These are phyloP conservation scores for Aspergillus hancockii DNA, from an alignment of 495 filamentous ascomycete genomes.

Conservation along the genomic window DNA sequence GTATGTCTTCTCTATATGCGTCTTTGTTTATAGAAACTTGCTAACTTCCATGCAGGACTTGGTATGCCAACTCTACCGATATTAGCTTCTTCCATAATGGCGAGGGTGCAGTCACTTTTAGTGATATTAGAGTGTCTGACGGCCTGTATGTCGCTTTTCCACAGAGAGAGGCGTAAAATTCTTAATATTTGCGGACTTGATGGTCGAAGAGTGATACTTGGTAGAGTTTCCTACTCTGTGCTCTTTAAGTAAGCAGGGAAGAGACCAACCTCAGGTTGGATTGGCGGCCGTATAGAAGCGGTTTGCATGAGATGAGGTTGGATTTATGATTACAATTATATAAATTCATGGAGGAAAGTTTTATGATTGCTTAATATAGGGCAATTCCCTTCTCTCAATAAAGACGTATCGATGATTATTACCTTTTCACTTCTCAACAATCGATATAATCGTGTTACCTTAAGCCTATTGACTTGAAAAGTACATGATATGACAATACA, in stretches of 20 bases:
- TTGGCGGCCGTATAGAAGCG: too few relatives aligned
- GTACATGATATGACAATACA: too few relatives aligned
- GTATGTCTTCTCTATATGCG: conserved; percentile 11
- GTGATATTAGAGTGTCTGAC: conserved; percentile 17
- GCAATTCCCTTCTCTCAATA: too few relatives aligned
- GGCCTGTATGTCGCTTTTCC: conserved; percentile 27
- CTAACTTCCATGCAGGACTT: conserved; percentile 12
- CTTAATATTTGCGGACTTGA: neutral
- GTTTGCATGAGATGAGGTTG: too few relatives aligned
- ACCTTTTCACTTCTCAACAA: too few relatives aligned
- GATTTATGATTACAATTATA: too few relatives aligned
- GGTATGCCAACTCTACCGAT: conserved; percentile 24
- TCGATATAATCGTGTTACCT: too few relatives aligned
- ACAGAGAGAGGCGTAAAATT: neutral
- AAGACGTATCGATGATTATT: too few relatives aligned
- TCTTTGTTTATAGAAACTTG: neutral
- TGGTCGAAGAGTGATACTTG: neutral
- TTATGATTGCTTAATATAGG: too few relatives aligned
- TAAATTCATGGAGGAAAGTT: too few relatives aligned
- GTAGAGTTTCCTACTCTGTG: neutral
- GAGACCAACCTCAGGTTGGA: neutral
- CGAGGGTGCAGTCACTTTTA: conserved; percentile 13
- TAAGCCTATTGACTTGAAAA: too few relatives aligned
- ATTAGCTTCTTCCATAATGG: conserved; percentile 27
- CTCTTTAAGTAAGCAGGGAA: neutral